Evolutionary conservation across 148 eudicot genomes (phyloP).

Genomic region (Camellia granthamiana): DNA sequence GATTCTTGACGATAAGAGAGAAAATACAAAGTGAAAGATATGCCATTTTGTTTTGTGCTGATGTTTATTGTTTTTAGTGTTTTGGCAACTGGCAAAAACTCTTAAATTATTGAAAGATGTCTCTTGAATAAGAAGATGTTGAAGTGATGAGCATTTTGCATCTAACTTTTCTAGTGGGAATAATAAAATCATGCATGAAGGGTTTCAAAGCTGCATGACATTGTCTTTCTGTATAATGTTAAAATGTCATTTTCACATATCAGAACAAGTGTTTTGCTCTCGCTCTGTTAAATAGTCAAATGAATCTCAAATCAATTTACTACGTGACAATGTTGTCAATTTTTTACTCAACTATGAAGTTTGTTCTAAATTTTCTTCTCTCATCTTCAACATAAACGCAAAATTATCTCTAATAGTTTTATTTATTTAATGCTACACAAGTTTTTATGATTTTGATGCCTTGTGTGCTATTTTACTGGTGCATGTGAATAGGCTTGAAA

Average conservation of each 20-base stretch:
- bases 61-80: slow-evolving; percentile 5
- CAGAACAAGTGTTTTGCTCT: not conserved
- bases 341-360: not conserved
- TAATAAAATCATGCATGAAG: not conserved
- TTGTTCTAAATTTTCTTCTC: not conserved
- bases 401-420: no score
- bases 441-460: no score
- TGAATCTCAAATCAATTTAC: no score
- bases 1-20: not conserved
- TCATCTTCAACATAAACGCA: not conserved
- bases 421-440: no score
- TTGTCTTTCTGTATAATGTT: not conserved
- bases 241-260: not conserved
- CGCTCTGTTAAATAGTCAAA: no score
- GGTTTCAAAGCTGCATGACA: not conserved
- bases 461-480: no score
- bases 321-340: no score
- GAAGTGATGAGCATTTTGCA: not conserved
- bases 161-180: not conserved
- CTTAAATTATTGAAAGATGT: not conserved
- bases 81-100: slow-evolving; percentile 5
- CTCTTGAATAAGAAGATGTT: not conserved
- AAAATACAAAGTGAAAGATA: not conserved
- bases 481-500: no score
- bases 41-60: not conserved